Conservation (phyloP, 352 stramenopile genomes). For the Phytophthora fragariaefolia region DNA sequence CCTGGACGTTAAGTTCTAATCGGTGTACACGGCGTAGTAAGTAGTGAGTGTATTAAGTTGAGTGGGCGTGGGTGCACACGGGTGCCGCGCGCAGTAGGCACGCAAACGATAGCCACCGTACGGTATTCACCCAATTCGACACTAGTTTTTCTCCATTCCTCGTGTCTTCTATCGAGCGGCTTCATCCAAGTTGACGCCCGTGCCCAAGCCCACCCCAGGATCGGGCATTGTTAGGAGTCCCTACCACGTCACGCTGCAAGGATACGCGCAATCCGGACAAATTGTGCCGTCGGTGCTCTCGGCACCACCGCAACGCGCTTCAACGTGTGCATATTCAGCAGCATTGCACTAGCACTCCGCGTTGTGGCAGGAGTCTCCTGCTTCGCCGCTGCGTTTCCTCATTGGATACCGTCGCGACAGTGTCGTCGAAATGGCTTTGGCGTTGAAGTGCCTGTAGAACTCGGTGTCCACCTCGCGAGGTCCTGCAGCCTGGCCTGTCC, state of each 20-base stretch:
- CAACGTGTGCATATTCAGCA: slow-evolving; percentile 15
- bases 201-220: not conserved
- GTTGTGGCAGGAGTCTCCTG: too few relatives aligned
- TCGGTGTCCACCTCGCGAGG: not conserved
- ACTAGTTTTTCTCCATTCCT: slow-evolving; percentile 3
- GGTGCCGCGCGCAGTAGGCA: slow-evolving; percentile 14
- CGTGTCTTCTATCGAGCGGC: not conserved
- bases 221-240: too few relatives aligned
- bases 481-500: slow-evolving; percentile 18
- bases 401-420: too few relatives aligned
- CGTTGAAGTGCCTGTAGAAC: slow-evolving; percentile 8
- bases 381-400: too few relatives aligned
- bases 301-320: slow-evolving; percentile 33
- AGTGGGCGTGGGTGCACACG: slow-evolving; percentile 4
- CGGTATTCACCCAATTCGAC: slow-evolving; percentile 20
- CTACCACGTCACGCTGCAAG: slow-evolving; percentile 24
- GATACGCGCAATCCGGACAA: slow-evolving; percentile 14
- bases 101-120: slow-evolving; percentile 11
- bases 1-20: slow-evolving; percentile 59
- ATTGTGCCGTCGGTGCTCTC: slow-evolving; percentile 5
- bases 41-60: slow-evolving; percentile 31
- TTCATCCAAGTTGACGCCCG: not conserved
- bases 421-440: slow-evolving; percentile 13
- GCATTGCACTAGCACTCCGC: not conserved
- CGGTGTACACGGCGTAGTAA: slow-evolving; percentile 18